A percentile compares a stretch with the other conserved stretches of the same genome.
phyloP scores from a whole-genome alignment of 345 rosid genomes.

The Fremontodendron californicum region DNA sequence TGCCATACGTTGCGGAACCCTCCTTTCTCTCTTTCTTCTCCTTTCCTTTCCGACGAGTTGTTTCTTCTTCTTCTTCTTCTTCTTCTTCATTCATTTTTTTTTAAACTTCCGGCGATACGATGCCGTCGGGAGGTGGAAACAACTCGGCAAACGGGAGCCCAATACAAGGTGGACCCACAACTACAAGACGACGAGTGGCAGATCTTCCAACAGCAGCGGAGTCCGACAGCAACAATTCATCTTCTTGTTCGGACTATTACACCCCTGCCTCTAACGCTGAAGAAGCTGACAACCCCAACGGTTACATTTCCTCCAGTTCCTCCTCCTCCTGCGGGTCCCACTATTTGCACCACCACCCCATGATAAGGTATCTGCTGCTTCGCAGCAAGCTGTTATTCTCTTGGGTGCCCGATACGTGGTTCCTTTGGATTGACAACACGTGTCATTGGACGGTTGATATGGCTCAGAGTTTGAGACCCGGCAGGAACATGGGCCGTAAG shows the following conservation, averaged over 20 bases:
- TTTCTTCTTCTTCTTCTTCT: not conserved
- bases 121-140: slow-evolving; percentile 53
- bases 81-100: not conserved
- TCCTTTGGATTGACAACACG: slow-evolving; percentile 38
- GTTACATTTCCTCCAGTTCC: slow-evolving; percentile 13
- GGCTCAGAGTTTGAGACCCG: slow-evolving; percentile 46
- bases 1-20: slow-evolving; percentile 16
- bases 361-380: slow-evolving; percentile 31
- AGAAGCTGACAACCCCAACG: slow-evolving; percentile 26
- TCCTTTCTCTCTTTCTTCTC: not conserved
- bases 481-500: slow-evolving; percentile 50
- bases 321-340: slow-evolving; percentile 23
- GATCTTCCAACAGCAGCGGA: slow-evolving; percentile 1
- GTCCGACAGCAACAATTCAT: slow-evolving; percentile 17
- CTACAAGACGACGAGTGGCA: slow-evolving; percentile 72
- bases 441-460: slow-evolving; percentile 37
- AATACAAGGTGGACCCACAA: slow-evolving; percentile 37
- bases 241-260: slow-evolving; percentile 28
- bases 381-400: slow-evolving; percentile 35
- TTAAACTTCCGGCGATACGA: slow-evolving; percentile 22
- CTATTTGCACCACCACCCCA: slow-evolving; percentile 30
- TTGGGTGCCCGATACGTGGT: slow-evolving; percentile 41
- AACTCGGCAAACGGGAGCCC: slow-evolving; percentile 48
- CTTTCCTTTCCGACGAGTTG: not conserved
- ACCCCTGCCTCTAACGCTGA: slow-evolving; percentile 34